A percentile compares a stretch with the other conserved stretches of the same genome.
phyloP scores from a whole-genome alignment of 2,329 filamentous ascomycete species.

The Fusarium nisikadoi region DNA sequence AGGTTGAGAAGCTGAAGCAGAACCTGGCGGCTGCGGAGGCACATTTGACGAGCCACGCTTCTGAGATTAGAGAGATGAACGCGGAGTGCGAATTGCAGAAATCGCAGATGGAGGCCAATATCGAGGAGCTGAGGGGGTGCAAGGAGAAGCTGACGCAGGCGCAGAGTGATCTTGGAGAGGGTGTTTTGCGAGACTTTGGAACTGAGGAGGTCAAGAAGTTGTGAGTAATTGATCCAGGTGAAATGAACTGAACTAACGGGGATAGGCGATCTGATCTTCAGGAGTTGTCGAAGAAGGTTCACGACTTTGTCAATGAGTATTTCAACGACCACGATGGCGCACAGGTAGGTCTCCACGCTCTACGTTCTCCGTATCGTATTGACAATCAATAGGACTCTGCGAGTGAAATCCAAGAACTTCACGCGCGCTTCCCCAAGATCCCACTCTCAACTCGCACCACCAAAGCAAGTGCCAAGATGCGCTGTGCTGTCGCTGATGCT shows the following conservation, averaged over 20 bases:
- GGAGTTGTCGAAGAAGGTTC: slow-evolving; percentile 38
- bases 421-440: slow-evolving; percentile 36
- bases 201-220: slow-evolving; percentile 37
- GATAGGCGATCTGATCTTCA: slow-evolving; percentile 39
- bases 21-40: slow-evolving; percentile 29
- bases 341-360: slow-evolving; percentile 5
- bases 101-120: slow-evolving; percentile 35
- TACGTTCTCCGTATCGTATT: background rate
- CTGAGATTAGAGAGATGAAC: slow-evolving; percentile 43
- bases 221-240: slow-evolving; percentile 13
- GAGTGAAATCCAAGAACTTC: slow-evolving; percentile 41
- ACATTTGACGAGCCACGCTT: slow-evolving; percentile 27
- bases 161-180: slow-evolving; percentile 40
- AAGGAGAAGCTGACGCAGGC: slow-evolving; percentile 37
- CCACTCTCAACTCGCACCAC: slow-evolving; percentile 39
- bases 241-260: background rate
- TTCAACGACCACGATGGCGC: slow-evolving; percentile 42
- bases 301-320: slow-evolving; percentile 43
- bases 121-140: slow-evolving; percentile 29
- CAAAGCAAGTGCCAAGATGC: slow-evolving; percentile 39
- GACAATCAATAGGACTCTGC: slow-evolving; percentile 22
- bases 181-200: slow-evolving; percentile 32
- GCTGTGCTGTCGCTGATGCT: slow-evolving; percentile 45
- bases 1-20: slow-evolving; percentile 54
- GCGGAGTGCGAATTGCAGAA: slow-evolving; percentile 42